phyloP scores from a whole-genome alignment of 495 filamentous ascomycete species.

The Articulospora tetracladia region DNA sequence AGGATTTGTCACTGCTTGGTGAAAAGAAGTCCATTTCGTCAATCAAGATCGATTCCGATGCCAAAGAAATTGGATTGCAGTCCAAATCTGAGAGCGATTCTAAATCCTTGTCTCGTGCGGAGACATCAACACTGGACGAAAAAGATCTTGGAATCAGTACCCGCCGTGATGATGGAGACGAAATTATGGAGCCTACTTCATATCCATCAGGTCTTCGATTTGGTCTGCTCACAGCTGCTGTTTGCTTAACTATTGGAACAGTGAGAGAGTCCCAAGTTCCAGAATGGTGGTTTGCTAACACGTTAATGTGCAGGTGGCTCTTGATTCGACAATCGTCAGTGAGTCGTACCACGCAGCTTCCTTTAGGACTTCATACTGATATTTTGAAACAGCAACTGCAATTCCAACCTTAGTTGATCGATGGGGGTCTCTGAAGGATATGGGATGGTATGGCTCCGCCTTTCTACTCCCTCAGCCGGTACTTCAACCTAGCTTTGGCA shows the following conservation, averaged over 20 bases:
- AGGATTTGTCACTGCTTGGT: background rate
- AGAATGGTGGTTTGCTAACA: background rate
- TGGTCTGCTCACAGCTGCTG: background rate
- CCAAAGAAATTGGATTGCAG: background rate
- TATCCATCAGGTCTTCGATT: background rate
- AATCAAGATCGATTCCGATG: background rate
- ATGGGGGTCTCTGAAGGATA: background rate
- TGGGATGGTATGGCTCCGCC: conserved; percentile 3
- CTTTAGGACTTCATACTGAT: background rate
- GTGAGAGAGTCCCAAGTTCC: background rate
- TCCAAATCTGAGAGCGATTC: background rate
- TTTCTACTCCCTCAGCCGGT: background rate
- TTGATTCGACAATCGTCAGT: background rate
- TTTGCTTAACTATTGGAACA: background rate
- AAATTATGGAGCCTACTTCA: background rate
- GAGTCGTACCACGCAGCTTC: background rate
- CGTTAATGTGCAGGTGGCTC: background rate
- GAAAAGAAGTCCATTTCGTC: background rate
- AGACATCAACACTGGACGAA: background rate
- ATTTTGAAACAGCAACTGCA: background rate
- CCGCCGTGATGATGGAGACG: background rate
- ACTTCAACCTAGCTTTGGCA: background rate
- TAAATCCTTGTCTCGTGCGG: background rate
- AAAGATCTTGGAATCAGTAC: background rate
- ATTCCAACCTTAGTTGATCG: background rate